Conservation (phyloP, 441 rosid genomes). For the Melastoma candidum region DNA sequence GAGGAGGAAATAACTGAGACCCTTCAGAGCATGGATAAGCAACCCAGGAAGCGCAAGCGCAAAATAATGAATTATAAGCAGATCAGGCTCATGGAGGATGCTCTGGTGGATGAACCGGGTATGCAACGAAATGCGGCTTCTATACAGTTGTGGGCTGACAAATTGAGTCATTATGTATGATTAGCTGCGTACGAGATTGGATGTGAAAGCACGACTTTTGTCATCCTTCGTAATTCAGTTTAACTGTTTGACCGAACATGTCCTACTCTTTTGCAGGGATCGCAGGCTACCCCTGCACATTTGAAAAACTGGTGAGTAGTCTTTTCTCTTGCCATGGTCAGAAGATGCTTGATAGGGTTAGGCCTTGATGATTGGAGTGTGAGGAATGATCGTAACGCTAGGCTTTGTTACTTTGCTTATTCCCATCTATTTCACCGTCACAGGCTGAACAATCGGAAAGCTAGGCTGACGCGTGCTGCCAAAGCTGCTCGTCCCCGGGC, state of each 20-base stretch:
- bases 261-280: slow-evolving; percentile 53
- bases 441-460: slow-evolving; percentile 98
- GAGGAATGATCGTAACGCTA: background rate
- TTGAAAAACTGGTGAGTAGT: slow-evolving; percentile 75
- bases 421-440: slow-evolving; percentile 4
- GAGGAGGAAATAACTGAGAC: slow-evolving; percentile 55
- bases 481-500: slow-evolving; percentile 50
- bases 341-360: background rate
- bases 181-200: slow-evolving; percentile 3
- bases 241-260: background rate
- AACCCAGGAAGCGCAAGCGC: slow-evolving; percentile 79
- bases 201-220: background rate
- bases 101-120: slow-evolving; percentile 83
- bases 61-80: slow-evolving; percentile 94
- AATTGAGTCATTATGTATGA: slow-evolving; percentile 62
- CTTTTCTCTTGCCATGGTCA: slow-evolving; percentile 9
- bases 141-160: slow-evolving; percentile 75
- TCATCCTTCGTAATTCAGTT: slow-evolving; percentile 4
- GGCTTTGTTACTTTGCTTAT: background rate
- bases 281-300: slow-evolving; percentile 91
- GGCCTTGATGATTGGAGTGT: background rate
- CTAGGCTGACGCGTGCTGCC: slow-evolving; percentile 80
- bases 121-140: slow-evolving; percentile 78
- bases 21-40: slow-evolving; percentile 52
- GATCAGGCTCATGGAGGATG: slow-evolving; percentile 67